phyloP scores from a whole-genome alignment of 1,284 basidiomycete genomes.

The Meripilus lineatus region DNA sequence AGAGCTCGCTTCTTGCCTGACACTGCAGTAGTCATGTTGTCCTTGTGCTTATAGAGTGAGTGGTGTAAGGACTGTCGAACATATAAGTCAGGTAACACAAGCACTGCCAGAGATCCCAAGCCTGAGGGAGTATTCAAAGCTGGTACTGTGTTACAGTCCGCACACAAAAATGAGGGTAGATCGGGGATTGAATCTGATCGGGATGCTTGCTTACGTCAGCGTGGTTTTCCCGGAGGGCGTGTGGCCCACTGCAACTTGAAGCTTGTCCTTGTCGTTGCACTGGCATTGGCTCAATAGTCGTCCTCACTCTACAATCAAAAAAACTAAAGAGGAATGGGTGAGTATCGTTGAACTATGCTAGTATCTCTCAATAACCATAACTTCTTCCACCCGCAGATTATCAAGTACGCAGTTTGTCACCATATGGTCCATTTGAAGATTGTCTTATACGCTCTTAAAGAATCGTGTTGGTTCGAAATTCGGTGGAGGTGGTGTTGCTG shows the following conservation, averaged over 20 bases:
- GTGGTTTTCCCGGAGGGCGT: no score
- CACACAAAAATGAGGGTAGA: slow-evolving; percentile 1
- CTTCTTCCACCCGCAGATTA: slow-evolving; percentile 31
- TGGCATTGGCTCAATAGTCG: no score
- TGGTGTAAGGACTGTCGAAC: no score
- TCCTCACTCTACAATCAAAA: no score
- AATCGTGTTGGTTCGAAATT: slow-evolving; percentile 96
- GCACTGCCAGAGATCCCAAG: neutral
- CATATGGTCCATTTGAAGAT: no score
- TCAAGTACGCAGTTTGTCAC: slow-evolving; percentile 32
- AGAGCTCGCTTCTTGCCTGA: slow-evolving; percentile 51
- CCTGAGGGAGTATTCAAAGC: neutral
- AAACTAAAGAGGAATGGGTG: no score
- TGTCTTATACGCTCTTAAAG: slow-evolving; percentile 36
- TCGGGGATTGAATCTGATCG: slow-evolving; percentile 7
- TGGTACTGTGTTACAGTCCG: neutral
- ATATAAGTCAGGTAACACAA: neutral
- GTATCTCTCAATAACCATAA: neutral
- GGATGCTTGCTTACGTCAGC: slow-evolving; percentile 2
- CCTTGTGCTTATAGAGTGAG: no score
- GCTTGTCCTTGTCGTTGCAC: neutral
- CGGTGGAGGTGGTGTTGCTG: slow-evolving; percentile 91
- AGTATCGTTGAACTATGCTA: slow-evolving; percentile 4
- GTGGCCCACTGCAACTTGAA: neutral
- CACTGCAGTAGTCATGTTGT: slow-evolving; percentile 14